phyloP scores from a whole-genome alignment of 2,329 filamentous ascomycete species.

The Stemphylium beticola region DNA sequence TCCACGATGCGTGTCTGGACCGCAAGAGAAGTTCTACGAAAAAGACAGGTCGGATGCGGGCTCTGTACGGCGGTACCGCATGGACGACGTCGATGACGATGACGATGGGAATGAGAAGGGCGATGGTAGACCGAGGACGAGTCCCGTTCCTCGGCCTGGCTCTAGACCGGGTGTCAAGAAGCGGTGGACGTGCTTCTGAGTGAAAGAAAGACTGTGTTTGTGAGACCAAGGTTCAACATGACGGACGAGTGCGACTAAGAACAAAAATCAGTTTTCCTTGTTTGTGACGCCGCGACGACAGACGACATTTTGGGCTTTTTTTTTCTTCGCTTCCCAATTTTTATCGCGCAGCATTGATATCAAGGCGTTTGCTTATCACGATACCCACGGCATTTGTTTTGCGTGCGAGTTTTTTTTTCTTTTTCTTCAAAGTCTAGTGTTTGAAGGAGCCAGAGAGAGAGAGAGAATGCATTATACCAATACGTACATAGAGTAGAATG shows the following conservation, averaged over 20 bases:
- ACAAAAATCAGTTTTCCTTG: neutral
- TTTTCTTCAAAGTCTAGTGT: neutral
- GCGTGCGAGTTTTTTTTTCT: slow-evolving; percentile 21
- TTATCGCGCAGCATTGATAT: slow-evolving; percentile 22
- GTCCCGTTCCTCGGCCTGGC: slow-evolving; percentile 16
- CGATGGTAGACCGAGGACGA: slow-evolving; percentile 17
- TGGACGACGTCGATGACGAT: slow-evolving; percentile 30
- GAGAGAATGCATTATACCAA: slow-evolving; percentile 20
- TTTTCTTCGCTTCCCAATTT: slow-evolving; percentile 33
- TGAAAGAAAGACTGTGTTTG: neutral
- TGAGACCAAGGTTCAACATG: too few species aligned
- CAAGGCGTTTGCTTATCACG: slow-evolving; percentile 30
- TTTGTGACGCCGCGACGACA: slow-evolving; percentile 2
- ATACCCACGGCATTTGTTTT: slow-evolving; percentile 39
- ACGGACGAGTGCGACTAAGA: neutral
- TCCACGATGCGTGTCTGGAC: slow-evolving; percentile 43
- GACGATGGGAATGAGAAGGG: slow-evolving; percentile 25
- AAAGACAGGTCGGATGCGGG: slow-evolving; percentile 44
- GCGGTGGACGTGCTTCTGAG: slow-evolving; percentile 38
- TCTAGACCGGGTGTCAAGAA: slow-evolving; percentile 19
- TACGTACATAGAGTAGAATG: slow-evolving; percentile 23
- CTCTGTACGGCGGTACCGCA: slow-evolving; percentile 47
- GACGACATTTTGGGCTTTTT: neutral
- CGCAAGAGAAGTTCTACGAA: slow-evolving; percentile 45
- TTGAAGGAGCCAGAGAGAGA: neutral